A percentile compares a stretch with the other conserved stretches of the same genome.
Conservation (phyloP, 2,329 filamentous ascomycete genomes). For the Exutisphaerella laricina region DNA sequence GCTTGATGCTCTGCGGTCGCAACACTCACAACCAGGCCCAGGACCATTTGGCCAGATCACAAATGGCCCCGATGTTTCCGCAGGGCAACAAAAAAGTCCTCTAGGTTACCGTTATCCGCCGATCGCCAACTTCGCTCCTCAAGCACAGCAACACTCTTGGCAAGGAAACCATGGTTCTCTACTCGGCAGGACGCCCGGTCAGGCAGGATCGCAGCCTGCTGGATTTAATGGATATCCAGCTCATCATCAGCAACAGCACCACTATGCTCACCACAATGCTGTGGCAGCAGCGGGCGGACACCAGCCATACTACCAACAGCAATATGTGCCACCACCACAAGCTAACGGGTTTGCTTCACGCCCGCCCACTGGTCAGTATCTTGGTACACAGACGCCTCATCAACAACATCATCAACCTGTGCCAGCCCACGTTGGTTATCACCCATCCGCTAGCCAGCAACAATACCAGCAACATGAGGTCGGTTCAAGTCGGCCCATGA, state of each 20-base stretch:
- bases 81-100: constrained; percentile 40
- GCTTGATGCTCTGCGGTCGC: constrained; percentile 17
- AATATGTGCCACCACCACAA: constrained; percentile 9
- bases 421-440: neutral
- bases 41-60: constrained; percentile 29
- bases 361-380: constrained; percentile 2
- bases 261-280: constrained; percentile 32
- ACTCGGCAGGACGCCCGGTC: constrained; percentile 19
- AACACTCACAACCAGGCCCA: constrained; percentile 12
- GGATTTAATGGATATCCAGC: constrained; percentile 21
- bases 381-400: constrained; percentile 2
- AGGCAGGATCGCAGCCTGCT: constrained; percentile 18
- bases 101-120: constrained; percentile 31
- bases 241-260: constrained; percentile 29
- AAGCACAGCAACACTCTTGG: constrained; percentile 29
- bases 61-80: constrained; percentile 42
- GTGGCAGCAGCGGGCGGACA: constrained; percentile 26
- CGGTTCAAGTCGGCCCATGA: constrained; percentile 27
- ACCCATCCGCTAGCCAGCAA: neutral
- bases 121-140: constrained; percentile 28
- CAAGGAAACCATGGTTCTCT: too few species aligned
- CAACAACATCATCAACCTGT: constrained; percentile 14
- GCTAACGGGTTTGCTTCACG: constrained; percentile 11
- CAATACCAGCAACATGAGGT: constrained; percentile 16
- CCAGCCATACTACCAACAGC: constrained; percentile 16